Conservation (phyloP, 805 yeast species). For the Candida sanyiensis region DNA sequence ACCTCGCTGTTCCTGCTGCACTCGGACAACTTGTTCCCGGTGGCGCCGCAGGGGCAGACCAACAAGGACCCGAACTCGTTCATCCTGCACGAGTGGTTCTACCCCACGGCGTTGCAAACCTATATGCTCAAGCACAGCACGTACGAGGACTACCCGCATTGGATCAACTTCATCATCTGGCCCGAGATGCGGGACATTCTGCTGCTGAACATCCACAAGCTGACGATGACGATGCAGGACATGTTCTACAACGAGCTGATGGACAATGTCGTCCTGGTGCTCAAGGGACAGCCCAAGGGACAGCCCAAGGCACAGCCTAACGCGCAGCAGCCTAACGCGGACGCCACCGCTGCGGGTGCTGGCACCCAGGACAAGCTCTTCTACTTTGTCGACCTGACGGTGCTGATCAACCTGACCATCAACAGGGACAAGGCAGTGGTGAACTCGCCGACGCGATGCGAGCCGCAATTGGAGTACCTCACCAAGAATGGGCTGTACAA, state of each 20-base stretch:
- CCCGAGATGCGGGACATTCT: constrained; percentile 14
- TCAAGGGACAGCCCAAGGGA: constrained; percentile 6
- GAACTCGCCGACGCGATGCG: constrained; percentile 2
- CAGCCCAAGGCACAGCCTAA: no score
- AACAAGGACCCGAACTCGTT: constrained; percentile 1
- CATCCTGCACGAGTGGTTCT: constrained; percentile 13
- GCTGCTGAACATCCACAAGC: constrained; percentile 8
- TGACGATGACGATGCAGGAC: constrained; percentile 4
- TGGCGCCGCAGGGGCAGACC: background rate
- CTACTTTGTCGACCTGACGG: constrained; percentile 9
- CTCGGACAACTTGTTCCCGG: constrained; percentile 9
- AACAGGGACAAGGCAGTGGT: constrained; percentile 1
- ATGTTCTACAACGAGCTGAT: constrained; percentile 9
- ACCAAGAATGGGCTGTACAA: constrained; percentile 8
- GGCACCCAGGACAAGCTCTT: constrained; percentile 6
- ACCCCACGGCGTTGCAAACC: constrained; percentile 13
- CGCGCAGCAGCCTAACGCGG: no score
- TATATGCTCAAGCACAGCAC: constrained; percentile 6
- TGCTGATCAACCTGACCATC: constrained; percentile 5
- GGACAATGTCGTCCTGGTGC: constrained; percentile 10
- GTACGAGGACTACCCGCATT: constrained; percentile 12
- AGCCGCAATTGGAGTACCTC: constrained; percentile 8
- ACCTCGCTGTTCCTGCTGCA: constrained; percentile 6
- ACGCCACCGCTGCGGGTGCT: background rate
- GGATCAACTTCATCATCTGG: constrained; percentile 15